A percentile compares a stretch with the other conserved stretches of the same genome.
These are phyloP conservation scores for Ogataea trehaloabstinens DNA, from an alignment of 805 yeast species.

Conservation along the genomic window DNA sequence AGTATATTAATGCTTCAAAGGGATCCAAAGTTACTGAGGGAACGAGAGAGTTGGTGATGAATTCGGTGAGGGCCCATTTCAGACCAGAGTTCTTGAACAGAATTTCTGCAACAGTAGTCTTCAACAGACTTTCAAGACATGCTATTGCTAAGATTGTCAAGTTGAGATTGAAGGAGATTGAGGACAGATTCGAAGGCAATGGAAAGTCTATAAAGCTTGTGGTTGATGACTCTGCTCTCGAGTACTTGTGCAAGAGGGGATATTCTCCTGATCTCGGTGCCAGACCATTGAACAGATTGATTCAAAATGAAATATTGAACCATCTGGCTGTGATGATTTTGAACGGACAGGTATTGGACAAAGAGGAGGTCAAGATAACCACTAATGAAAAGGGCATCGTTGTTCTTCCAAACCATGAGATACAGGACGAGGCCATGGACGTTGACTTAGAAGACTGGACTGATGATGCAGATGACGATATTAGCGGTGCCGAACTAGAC, in stretches of 20 bases:
- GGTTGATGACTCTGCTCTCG: constrained; percentile 73
- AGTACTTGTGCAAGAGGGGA: constrained; percentile 80
- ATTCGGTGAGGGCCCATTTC: constrained; percentile 81
- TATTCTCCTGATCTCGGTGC: constrained; percentile 95
- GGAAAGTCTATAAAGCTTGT: constrained; percentile 75
- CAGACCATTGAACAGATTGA: constrained; percentile 89
- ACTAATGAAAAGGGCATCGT: constrained; percentile 62
- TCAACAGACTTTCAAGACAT: constrained; percentile 87
- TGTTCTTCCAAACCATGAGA: constrained; percentile 84
- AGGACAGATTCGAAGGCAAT: constrained; percentile 77
- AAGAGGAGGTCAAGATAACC: constrained; percentile 75
- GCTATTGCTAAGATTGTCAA: constrained; percentile 91
- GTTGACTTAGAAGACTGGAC: constrained; percentile 59
- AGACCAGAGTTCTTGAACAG: constrained; percentile 97
- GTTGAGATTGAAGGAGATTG: constrained; percentile 81
- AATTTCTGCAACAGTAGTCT: constrained; percentile 87
- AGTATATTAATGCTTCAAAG: constrained; percentile 66
- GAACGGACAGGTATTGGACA: constrained; percentile 82
- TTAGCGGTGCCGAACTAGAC: constrained; percentile 23
- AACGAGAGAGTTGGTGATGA: constrained; percentile 79
- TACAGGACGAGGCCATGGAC: constrained; percentile 49
- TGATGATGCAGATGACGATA: constrained; percentile 56
- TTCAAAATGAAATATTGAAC: constrained; percentile 85
- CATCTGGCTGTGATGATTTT: constrained; percentile 84
- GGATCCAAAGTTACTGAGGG: constrained; percentile 61